Percentiles rank a stretch among this genome's conserved stretches.
Evolutionary conservation across 495 filamentous ascomycete genomes (phyloP).

Genomic region (Symbiotaphrina buchneri): DNA sequence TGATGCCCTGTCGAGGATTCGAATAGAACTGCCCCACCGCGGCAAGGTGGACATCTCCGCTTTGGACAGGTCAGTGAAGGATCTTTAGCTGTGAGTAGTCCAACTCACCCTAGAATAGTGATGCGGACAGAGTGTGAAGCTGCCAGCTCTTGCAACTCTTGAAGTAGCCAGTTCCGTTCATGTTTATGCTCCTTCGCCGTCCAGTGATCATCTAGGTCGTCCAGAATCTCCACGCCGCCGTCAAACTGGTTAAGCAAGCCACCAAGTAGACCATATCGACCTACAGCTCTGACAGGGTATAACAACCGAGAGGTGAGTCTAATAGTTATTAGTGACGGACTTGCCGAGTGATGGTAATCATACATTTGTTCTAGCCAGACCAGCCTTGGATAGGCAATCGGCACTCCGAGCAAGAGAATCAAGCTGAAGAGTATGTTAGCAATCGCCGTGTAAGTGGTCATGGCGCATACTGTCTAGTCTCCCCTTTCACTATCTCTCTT

Average conservation of each 20-base stretch:
- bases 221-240: slow-evolving; percentile 79
- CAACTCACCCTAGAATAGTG: slow-evolving; percentile 70
- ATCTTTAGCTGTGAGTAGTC: slow-evolving; percentile 6
- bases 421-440: not conserved
- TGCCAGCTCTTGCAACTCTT: slow-evolving; percentile 76
- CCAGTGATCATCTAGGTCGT: slow-evolving; percentile 92
- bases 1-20: slow-evolving; percentile 50
- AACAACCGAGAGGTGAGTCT: slow-evolving; percentile 67
- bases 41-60: slow-evolving; percentile 82
- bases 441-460: slow-evolving; percentile 22
- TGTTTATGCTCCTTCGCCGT: slow-evolving; percentile 82
- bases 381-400: slow-evolving; percentile 83
- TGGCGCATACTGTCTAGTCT: slow-evolving; percentile 67
- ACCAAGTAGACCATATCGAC: slow-evolving; percentile 60
- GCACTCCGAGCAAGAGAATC: slow-evolving; percentile 27
- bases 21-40: slow-evolving; percentile 90
- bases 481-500: slow-evolving; percentile 57
- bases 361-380: slow-evolving; percentile 51
- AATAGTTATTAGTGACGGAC: slow-evolving; percentile 6
- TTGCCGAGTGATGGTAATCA: slow-evolving; percentile 10
- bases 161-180: slow-evolving; percentile 68
- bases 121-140: slow-evolving; percentile 80
- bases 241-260: slow-evolving; percentile 74
- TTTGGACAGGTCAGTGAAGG: slow-evolving; percentile 8
- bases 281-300: slow-evolving; percentile 73